Evolutionary conservation across 2,329 filamentous ascomycete species (phyloP).

Genomic region (Fusarium xyrophilum): DNA sequence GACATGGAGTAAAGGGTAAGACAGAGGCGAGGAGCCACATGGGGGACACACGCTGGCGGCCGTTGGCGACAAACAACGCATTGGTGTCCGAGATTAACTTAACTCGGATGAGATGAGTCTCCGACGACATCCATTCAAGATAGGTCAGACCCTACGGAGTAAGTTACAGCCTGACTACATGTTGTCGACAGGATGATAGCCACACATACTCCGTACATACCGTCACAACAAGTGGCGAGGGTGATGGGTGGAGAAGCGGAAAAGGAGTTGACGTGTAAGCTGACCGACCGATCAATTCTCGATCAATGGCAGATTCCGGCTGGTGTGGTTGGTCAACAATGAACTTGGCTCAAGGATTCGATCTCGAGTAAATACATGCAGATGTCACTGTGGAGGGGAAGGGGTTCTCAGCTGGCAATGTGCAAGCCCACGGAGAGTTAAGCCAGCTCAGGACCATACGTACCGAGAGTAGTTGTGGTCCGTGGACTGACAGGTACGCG

Average conservation of each 20-base stretch:
- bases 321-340: conserved; percentile 6
- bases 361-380: conserved; percentile 23
- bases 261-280: conserved; percentile 25
- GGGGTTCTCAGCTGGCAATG: conserved; percentile 22
- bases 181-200: conserved; percentile 2
- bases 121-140: conserved; percentile 21
- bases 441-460: background rate
- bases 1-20: conserved; percentile 13
- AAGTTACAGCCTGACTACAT: background rate
- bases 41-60: conserved; percentile 38
- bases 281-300: conserved; percentile 25
- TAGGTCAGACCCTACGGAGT: background rate
- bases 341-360: conserved; percentile 10
- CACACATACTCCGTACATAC: conserved; percentile 14
- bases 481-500: background rate
- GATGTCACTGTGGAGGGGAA: conserved; percentile 12
- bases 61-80: conserved; percentile 36
- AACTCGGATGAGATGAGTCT: conserved; percentile 33
- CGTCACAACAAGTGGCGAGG: conserved; percentile 8
- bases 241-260: conserved; percentile 4
- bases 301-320: conserved; percentile 6
- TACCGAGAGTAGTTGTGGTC: background rate
- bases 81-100: conserved; percentile 33
- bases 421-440: conserved; percentile 6
- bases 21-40: conserved; percentile 35